Percentiles rank a stretch among this genome's conserved stretches.
phyloP scores from a whole-genome alignment of 768 basidiomycete species.

The Filobasidium wieringae region DNA sequence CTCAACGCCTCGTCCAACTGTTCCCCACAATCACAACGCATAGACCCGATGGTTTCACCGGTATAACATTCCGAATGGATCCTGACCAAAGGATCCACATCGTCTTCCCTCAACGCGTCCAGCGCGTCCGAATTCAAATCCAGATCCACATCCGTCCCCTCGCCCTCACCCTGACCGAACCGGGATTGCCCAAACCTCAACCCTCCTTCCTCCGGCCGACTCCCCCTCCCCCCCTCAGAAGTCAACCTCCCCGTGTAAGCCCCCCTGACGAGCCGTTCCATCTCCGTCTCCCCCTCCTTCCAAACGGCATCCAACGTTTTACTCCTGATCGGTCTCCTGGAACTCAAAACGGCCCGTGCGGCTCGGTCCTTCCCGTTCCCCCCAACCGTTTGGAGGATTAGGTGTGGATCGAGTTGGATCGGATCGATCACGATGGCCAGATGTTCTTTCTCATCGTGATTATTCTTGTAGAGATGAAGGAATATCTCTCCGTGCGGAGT shows the following conservation, averaged over 20 bases:
- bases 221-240: slow-evolving; percentile 22
- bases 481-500: slow-evolving; percentile 89
- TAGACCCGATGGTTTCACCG: slow-evolving; percentile 91
- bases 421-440: slow-evolving; percentile 89
- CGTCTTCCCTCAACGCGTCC: no score
- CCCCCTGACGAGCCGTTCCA: slow-evolving; percentile 84
- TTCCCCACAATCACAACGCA: slow-evolving; percentile 98
- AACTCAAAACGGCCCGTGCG: slow-evolving; percentile 7
- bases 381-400: slow-evolving; percentile 1
- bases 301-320: slow-evolving; percentile 69
- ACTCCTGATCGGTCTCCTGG: slow-evolving; percentile 61
- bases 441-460: slow-evolving; percentile 83
- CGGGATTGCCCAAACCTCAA: not conserved
- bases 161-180: not conserved
- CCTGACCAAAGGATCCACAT: slow-evolving; percentile 69
- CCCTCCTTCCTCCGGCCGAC: slow-evolving; percentile 8
- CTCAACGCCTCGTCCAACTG: slow-evolving; percentile 96
- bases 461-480: slow-evolving; percentile 89
- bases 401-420: slow-evolving; percentile 53
- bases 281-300: slow-evolving; percentile 73
- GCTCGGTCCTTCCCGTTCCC: slow-evolving; percentile 8
- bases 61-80: slow-evolving; percentile 99
- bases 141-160: slow-evolving; percentile 22
- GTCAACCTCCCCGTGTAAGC: slow-evolving; percentile 70
- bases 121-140: no score